Percentiles rank a stretch among this genome's conserved stretches.
Conservation (phyloP, 1,139 yeast species). For the Saccharomyces hybrid region DNA sequence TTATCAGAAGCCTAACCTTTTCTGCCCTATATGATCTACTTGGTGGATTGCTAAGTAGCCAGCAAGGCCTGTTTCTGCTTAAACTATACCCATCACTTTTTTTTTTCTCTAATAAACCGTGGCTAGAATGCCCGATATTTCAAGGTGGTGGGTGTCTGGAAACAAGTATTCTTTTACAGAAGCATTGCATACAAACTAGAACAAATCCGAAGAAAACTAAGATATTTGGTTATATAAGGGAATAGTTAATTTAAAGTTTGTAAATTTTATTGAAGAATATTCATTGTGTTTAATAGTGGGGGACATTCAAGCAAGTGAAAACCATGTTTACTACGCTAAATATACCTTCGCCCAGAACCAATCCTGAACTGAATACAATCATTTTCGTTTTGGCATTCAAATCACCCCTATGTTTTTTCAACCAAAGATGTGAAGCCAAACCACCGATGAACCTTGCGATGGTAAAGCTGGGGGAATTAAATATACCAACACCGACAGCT, state of each 20-base stretch:
- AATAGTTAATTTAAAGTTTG: neutral
- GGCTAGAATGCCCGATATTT: neutral
- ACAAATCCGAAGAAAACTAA: neutral
- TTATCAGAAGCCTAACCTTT: conserved; percentile 4
- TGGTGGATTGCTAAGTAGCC: neutral
- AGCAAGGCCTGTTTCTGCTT: neutral
- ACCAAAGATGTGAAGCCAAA: conserved; percentile 56
- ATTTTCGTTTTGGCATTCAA: conserved; percentile 48
- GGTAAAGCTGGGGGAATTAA: conserved; percentile 88
- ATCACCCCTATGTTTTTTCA: conserved; percentile 34
- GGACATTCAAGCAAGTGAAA: conserved; percentile 53
- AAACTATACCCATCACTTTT: neutral
- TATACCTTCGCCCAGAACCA: conserved; percentile 89
- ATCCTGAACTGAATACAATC: conserved; percentile 85
- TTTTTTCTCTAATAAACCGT: neutral
- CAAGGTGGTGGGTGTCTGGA: neutral
- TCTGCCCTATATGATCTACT: neutral
- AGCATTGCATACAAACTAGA: too few relatives aligned
- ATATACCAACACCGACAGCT: conserved; percentile 94
- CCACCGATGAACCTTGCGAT: conserved; percentile 92
- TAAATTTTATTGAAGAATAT: neutral
- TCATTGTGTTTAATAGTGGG: conserved; percentile 34
- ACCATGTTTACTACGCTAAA: conserved; percentile 76
- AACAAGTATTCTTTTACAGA: too few relatives aligned
- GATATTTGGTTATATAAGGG: neutral